A percentile compares a stretch with the other conserved stretches of the same genome.
Evolutionary conservation across 768 basidiomycete genomes (phyloP).

Genomic region (Calocybe gangraenosa): DNA sequence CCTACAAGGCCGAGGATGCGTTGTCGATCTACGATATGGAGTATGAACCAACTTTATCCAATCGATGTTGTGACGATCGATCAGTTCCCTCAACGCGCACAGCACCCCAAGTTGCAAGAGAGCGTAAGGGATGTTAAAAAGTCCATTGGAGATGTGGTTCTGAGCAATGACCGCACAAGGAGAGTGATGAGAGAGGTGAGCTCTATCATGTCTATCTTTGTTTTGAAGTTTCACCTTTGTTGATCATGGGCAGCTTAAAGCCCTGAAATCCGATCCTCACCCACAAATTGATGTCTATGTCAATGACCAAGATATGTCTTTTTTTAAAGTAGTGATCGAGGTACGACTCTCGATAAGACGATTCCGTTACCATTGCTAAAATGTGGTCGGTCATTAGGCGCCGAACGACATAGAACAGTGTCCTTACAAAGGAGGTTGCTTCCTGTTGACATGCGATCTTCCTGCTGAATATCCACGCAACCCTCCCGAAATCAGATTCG

Average conservation of each 20-base stretch:
- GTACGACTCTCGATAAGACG: slow-evolving; percentile 7
- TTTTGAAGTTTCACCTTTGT: too few relatives aligned
- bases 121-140: slow-evolving; percentile 17
- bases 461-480: slow-evolving; percentile 23
- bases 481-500: slow-evolving; percentile 25
- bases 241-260: slow-evolving; percentile 15
- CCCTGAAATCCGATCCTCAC: slow-evolving; percentile 19
- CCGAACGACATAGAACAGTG: slow-evolving; percentile 21
- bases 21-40: too few relatives aligned
- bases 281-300: slow-evolving; percentile 23
- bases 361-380: not conserved
- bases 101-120: slow-evolving; percentile 18
- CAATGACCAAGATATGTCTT: slow-evolving; percentile 23
- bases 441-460: slow-evolving; percentile 23
- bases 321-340: slow-evolving; percentile 24
- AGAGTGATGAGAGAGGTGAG: slow-evolving; percentile 25
- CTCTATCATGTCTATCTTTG: not conserved
- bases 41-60: too few relatives aligned
- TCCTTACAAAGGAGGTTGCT: slow-evolving; percentile 22
- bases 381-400: slow-evolving; percentile 15
- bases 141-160: not conserved
- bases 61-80: slow-evolving; percentile 20
- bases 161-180: slow-evolving; percentile 18
- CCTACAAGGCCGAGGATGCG: slow-evolving; percentile 6
- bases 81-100: slow-evolving; percentile 19